A percentile compares a stretch with the other conserved stretches of the same genome.
phyloP scores from a whole-genome alignment of 2,329 filamentous ascomycete species.

The Blastomyces emzantsi region DNA sequence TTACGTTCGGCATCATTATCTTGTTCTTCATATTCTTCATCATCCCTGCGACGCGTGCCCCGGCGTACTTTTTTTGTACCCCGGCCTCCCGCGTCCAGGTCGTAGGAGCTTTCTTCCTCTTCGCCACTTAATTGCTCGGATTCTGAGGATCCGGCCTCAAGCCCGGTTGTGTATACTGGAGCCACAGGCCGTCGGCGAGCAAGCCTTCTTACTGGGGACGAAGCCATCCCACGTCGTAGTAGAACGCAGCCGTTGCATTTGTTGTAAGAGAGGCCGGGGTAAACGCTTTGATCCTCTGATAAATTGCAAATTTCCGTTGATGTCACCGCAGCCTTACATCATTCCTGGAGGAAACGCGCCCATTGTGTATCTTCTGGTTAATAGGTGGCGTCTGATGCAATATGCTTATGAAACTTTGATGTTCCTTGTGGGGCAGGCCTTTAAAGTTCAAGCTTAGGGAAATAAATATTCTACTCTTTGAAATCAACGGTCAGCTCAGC shows the following conservation, averaged over 20 bases:
- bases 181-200: constrained; percentile 25
- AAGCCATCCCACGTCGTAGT: constrained; percentile 9
- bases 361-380: background rate
- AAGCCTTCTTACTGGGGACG: constrained; percentile 26
- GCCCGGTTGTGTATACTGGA: constrained; percentile 27
- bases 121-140: constrained; percentile 15
- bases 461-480: too few relatives aligned
- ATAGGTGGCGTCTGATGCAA: background rate
- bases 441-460: too few relatives aligned
- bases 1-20: constrained; percentile 16
- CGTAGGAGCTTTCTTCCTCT: constrained; percentile 19
- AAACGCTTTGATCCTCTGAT: background rate
- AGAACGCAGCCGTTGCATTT: background rate
- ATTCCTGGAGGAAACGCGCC: background rate
- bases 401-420: background rate
- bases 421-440: background rate
- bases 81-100: constrained; percentile 17
- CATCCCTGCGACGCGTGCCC: background rate
- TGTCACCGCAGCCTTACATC: background rate
- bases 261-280: background rate
- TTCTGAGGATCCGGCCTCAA: constrained; percentile 19
- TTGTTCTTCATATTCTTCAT: constrained; percentile 17
- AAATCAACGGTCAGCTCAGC: background rate
- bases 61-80: background rate
- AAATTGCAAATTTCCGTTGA: background rate